Base-by-base conservation (phyloP, 768 basidiomycete species). In the Suillus tomentosus region DNA sequence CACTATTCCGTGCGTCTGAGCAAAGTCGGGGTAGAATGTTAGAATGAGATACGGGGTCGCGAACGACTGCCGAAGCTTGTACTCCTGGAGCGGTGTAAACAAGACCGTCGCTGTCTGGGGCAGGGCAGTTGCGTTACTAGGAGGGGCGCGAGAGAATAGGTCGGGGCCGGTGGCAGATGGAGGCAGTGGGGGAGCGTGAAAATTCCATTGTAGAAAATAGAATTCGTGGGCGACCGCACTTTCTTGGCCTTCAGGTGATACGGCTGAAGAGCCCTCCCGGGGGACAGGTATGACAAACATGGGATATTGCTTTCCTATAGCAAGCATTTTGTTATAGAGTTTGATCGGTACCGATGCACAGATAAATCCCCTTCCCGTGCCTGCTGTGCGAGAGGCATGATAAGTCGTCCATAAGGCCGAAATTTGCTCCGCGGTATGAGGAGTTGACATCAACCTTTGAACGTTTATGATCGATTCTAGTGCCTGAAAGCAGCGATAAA, bases 1-100 rank as follows among this genome's bases (percentile, higher is more conserved):
- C 3, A 98, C 93, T 53, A 91, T 74, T 13, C 86, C 88, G 70
- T 98, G 94, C 5, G 91, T 87, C 34, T 83, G 75, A 2, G 88
- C 86, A 6, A 99, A 79, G 70, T 99, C 96, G 58, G 96, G 90
- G 76, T 99, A 98, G 75, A 93, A 87, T 5, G 96, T 98, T 45
- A 98, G 71, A 27, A 92, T 91, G 31, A 99, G 82, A 72, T 94
- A 92, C 1, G 96, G 96, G 5, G 94, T 95, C 8, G 97, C 92
- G 74, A 90, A 98, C 19, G 89, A 83, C 60, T 84, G 83, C 47
- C 91, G 88, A 63, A 87, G 77, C 76, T 97, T 96, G 84, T 94
- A 99, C 78, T 98, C 96, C 68, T 91, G 89, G 50, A 99, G 82
- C 2, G 96, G 92, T 0, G 97, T 95, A 80, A 96, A 96, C 42